Percentiles rank a stretch among this genome's conserved stretches.
These are phyloP conservation scores for Pseudogymnoascus sp. DNA, from an alignment of 2,329 filamentous ascomycete species.

Conservation along the genomic window DNA sequence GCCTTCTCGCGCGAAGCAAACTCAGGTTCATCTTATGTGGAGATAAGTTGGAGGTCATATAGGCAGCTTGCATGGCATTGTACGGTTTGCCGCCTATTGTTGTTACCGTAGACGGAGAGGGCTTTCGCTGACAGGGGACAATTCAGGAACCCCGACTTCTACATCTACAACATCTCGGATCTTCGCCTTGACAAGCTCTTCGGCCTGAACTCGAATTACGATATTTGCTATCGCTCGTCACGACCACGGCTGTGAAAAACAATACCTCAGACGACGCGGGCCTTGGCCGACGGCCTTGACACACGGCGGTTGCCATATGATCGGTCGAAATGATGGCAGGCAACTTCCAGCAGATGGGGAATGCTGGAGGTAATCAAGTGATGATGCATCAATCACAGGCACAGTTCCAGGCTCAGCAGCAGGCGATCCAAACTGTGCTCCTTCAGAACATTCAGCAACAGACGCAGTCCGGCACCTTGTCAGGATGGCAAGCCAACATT, in stretches of 20 bases:
- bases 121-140: slow-evolving; percentile 5
- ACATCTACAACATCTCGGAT: not conserved
- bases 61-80: slow-evolving; percentile 5
- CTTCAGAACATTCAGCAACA: slow-evolving; percentile 13
- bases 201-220: not conserved
- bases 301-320: slow-evolving; percentile 14
- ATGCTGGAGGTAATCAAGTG: slow-evolving; percentile 23
- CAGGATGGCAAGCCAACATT: slow-evolving; percentile 25
- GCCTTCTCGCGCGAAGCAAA: slow-evolving; percentile 6
- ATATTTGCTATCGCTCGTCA: slow-evolving; percentile 4
- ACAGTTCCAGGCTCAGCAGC: slow-evolving; percentile 10
- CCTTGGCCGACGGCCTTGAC: slow-evolving; percentile 3
- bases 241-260: slow-evolving; percentile 8
- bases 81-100: slow-evolving; percentile 7
- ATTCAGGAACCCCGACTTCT: not conserved
- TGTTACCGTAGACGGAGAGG: slow-evolving; percentile 1
- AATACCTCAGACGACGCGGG: not conserved
- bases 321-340: slow-evolving; percentile 24
- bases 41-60: slow-evolving; percentile 8
- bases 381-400: slow-evolving; percentile 11
- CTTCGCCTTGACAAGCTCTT: not conserved
- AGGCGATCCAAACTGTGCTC: slow-evolving; percentile 25
- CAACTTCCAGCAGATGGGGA: slow-evolving; percentile 28
- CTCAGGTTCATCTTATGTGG: not conserved
- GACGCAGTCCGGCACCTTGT: slow-evolving; percentile 20